These are phyloP conservation scores for Auriscalpium vulgare DNA, from an alignment of 768 basidiomycete genomes.

Conservation along the genomic window DNA sequence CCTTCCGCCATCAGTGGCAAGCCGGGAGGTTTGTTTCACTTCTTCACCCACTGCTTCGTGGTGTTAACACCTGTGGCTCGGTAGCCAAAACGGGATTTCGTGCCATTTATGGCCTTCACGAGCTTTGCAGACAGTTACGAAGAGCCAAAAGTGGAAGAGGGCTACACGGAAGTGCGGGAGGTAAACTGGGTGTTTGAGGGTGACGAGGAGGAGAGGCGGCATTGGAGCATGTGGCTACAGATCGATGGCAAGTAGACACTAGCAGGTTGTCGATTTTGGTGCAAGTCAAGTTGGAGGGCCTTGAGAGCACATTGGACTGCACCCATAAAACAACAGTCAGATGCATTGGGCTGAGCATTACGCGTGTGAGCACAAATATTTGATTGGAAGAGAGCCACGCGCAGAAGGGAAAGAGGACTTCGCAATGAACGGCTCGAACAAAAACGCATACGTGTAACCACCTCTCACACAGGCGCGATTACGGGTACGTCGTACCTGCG, in stretches of 20 bases:
- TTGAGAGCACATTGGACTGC: too few species aligned
- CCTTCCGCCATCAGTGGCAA: slow-evolving; percentile 37
- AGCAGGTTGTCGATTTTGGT: too few species aligned
- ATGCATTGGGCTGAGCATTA: too few species aligned
- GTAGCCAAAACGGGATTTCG: slow-evolving; percentile 40
- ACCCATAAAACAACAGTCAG: too few species aligned
- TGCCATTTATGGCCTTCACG: slow-evolving; percentile 55
- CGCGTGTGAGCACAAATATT: too few species aligned
- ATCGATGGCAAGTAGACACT: slow-evolving; percentile 52
- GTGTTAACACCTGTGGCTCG: not conserved
- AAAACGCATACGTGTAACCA: too few species aligned
- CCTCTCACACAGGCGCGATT: too few species aligned
- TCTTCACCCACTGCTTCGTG: not conserved
- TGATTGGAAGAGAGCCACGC: too few species aligned
- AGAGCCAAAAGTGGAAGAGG: slow-evolving; percentile 60
- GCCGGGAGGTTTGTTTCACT: slow-evolving; percentile 30
- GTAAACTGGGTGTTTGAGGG: slow-evolving; percentile 82
- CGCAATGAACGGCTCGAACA: too few species aligned
- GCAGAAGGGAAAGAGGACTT: too few species aligned
- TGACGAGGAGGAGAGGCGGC: slow-evolving; percentile 53
- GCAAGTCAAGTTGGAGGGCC: too few species aligned
- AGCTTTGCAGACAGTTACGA: slow-evolving; percentile 56
- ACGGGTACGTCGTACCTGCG: too few species aligned
- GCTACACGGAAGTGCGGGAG: slow-evolving; percentile 65
- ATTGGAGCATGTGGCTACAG: slow-evolving; percentile 86